Conservation (phyloP, 257 asterid species). For the Fraxinus excelsior region DNA sequence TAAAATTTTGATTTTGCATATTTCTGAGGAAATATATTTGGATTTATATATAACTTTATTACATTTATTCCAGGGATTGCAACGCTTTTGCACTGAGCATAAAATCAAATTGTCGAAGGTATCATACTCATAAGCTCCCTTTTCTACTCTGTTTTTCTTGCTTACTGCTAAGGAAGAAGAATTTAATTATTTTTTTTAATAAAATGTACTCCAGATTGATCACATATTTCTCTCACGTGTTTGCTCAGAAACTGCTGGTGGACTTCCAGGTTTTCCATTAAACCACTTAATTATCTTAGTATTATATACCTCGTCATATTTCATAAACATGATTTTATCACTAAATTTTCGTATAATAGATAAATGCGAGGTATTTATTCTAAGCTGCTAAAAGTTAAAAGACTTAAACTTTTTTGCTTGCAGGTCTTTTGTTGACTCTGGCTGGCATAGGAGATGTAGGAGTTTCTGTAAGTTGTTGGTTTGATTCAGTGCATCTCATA, state of each 20-base stretch:
- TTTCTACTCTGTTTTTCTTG: conserved; percentile 11
- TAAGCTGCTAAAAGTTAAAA: conserved; percentile 1
- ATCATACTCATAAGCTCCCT: conserved; percentile 11
- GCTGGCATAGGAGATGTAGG: conserved; percentile 96
- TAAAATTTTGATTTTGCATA: background rate
- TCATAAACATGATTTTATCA: conserved; percentile 10
- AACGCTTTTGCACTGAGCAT: conserved; percentile 92
- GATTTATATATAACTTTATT: conserved; percentile 16
- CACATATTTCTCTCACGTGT: conserved; percentile 78
- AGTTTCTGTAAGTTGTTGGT: conserved; percentile 65
- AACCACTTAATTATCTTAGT: background rate
- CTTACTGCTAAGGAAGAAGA: background rate
- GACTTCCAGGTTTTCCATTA: conserved; percentile 76
- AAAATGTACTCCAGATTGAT: conserved; percentile 15
- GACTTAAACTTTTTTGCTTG: conserved; percentile 24
- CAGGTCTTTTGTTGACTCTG: conserved; percentile 92
- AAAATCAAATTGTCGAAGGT: conserved; percentile 94
- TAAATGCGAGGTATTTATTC: background rate
- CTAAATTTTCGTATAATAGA: background rate
- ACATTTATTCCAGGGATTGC: conserved; percentile 77
- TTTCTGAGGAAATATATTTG: conserved; percentile 1
- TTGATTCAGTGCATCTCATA: background rate
- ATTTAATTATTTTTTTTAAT: background rate
- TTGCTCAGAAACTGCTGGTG: conserved; percentile 98
- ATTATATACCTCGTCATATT: background rate